Evolutionary conservation across 148 eudicot species (phyloP).

Genomic region (Vaccinium vitisidaea): DNA sequence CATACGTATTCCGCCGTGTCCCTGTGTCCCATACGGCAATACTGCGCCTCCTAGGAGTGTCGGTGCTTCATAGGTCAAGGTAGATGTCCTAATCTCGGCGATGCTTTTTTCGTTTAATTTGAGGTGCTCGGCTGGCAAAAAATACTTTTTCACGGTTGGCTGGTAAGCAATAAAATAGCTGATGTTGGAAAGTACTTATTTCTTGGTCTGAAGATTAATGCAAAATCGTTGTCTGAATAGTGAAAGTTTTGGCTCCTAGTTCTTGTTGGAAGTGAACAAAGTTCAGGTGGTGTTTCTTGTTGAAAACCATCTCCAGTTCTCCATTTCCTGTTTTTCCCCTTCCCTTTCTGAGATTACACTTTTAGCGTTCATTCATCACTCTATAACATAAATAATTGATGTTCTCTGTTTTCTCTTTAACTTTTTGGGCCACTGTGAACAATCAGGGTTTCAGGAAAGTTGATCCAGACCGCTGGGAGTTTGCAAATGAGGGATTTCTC

Average conservation of each 20-base stretch:
- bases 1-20: too few relatives aligned
- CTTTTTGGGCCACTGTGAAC: conserved; percentile 13
- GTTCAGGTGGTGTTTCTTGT: neutral
- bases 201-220: neutral
- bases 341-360: neutral
- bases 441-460: conserved; percentile 77
- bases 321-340: neutral
- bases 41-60: too few relatives aligned
- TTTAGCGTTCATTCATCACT: neutral
- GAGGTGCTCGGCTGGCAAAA: neutral
- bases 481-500: conserved; percentile 75
- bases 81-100: neutral
- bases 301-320: neutral
- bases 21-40: too few relatives aligned
- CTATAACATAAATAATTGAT: neutral
- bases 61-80: too few relatives aligned
- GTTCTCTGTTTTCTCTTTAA: neutral
- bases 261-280: neutral
- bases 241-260: neutral
- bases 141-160: neutral
- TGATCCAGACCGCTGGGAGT: conserved; percentile 88
- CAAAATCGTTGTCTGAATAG: neutral
- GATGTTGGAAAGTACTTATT: neutral
- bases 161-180: neutral
- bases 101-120: neutral